Percentiles rank a stretch among this genome's conserved stretches.
These are phyloP conservation scores for Botryotinia convoluta DNA, from an alignment of 2,329 filamentous ascomycete species.

Conservation along the genomic window DNA sequence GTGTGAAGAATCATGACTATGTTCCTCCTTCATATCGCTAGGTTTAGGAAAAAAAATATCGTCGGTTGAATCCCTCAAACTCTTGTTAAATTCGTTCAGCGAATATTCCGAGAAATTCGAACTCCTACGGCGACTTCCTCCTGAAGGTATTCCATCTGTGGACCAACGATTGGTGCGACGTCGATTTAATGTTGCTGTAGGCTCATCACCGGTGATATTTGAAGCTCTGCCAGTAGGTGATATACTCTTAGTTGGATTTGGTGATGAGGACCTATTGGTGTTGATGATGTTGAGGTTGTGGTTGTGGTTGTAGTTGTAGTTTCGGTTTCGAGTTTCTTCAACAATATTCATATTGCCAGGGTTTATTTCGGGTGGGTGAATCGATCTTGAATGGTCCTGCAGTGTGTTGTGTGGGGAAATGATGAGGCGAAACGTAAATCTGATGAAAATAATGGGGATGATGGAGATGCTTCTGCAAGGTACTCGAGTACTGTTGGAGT, in stretches of 20 bases:
- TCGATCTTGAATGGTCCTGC: background rate
- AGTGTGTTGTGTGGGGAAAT: background rate
- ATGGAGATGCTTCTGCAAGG: conserved; percentile 1
- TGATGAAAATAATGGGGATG: conserved; percentile 4
- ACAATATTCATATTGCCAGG: conserved; percentile 18
- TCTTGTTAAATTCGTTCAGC: conserved; percentile 62
- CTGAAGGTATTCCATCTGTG: conserved; percentile 34
- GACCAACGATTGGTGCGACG: conserved; percentile 31
- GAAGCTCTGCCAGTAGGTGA: conserved; percentile 18
- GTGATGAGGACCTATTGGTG: background rate
- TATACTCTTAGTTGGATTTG: conserved; percentile 16
- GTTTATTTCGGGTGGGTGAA: background rate
- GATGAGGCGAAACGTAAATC: background rate
- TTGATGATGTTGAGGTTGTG: conserved; percentile 5
- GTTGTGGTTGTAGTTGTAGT: conserved; percentile 13
- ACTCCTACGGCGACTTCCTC: conserved; percentile 58
- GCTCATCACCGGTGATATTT: conserved; percentile 27
- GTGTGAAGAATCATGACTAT: conserved; percentile 56
- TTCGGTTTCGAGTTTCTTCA: conserved; percentile 13
- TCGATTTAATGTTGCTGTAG: conserved; percentile 25
- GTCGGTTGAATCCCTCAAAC: conserved; percentile 64
- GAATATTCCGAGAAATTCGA: conserved; percentile 78
- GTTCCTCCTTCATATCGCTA: conserved; percentile 40
- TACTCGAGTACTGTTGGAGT: background rate
- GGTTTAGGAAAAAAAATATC: conserved; percentile 63